These are phyloP conservation scores for Cercospora brassicicola DNA, from an alignment of 2,329 filamentous ascomycete species.

Conservation along the genomic window DNA sequence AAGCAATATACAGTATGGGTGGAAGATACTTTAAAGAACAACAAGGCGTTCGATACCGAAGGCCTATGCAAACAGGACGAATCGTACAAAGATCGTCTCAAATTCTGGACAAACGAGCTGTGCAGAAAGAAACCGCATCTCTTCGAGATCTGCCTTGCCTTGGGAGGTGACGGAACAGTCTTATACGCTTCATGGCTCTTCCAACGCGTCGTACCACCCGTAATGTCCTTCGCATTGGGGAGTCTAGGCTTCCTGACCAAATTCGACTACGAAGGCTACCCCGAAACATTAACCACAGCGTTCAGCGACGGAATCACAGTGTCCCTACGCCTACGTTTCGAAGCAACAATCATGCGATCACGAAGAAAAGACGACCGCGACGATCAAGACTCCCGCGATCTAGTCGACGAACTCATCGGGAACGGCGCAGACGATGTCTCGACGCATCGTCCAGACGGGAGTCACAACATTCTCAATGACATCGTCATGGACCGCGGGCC, in stretches of 20 bases:
- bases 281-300: conserved; percentile 66
- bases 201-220: conserved; percentile 89
- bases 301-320: conserved; percentile 85
- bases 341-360: conserved; percentile 88
- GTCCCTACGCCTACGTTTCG: conserved; percentile 82
- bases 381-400: conserved; percentile 55
- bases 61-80: conserved; percentile 65
- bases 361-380: conserved; percentile 49
- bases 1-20: conserved; percentile 74
- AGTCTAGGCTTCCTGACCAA: conserved; percentile 95
- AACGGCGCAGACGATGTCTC: conserved; percentile 79
- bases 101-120: conserved; percentile 80
- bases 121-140: conserved; percentile 76
- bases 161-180: conserved; percentile 86
- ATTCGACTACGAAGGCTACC: conserved; percentile 81
- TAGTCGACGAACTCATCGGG: conserved; percentile 87
- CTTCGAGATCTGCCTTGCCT: conserved; percentile 89
- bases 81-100: conserved; percentile 59
- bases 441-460: conserved; percentile 81
- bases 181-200: conserved; percentile 96
- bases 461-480: conserved; percentile 91
- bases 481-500: conserved; percentile 94
- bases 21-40: conserved; percentile 70
- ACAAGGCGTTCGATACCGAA: conserved; percentile 71
- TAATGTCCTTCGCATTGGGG: conserved; percentile 86